Evolutionary conservation across 225 moss, liverwort and hornwort species (phyloP), one percentile per base, ranked within the genome.

Genomic region (Sphagnum contortum): DNA sequence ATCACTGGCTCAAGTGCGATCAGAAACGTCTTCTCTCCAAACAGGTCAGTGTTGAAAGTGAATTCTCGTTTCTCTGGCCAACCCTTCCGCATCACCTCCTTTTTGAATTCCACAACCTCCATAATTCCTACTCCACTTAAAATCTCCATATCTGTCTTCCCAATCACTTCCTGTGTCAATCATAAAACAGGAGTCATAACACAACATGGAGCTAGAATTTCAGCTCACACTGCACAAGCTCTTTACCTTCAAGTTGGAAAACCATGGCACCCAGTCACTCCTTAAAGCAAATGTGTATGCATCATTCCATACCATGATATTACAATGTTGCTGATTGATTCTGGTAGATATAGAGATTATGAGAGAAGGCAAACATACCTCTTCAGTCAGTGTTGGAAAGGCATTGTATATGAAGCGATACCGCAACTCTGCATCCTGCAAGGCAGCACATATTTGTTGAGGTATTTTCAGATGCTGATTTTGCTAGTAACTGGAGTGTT

Each of bases 331-430:
- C 29, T 29, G 29, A 29, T 29, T 29, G 29, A 29, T 29, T 29
- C 29, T 29, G 29, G 29, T 29, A 29, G 29, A 29, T 29, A 29
- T 29, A 29, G 1, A 29, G 1, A 29, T 29, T 29, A 29, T 29
- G 29, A 29, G 29, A 29, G 29, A 29, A 29, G 29, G 29, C 29
- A 29, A 29, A 29, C 70, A 14, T 75, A 82, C 90, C 84, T 90
- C 82, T 75, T 80, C 82, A 61, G 74, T 66, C 12, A 90, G 82
- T 51, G 80, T 84, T 63, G 87, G 87, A 67, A 75, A 83, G 53
- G 84, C 80, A 69, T 90, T 90, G 72, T 80, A 87, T 47, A 87
- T 61, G 61, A 90, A 90, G 73, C 79, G 76, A 75, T 90, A 84
- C 47, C 90, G 90, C 63, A 90, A 75, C 29, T 87, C 80, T 62